Conservation (phyloP, 164 flowering plant species). For the Vitis rupestris region DNA sequence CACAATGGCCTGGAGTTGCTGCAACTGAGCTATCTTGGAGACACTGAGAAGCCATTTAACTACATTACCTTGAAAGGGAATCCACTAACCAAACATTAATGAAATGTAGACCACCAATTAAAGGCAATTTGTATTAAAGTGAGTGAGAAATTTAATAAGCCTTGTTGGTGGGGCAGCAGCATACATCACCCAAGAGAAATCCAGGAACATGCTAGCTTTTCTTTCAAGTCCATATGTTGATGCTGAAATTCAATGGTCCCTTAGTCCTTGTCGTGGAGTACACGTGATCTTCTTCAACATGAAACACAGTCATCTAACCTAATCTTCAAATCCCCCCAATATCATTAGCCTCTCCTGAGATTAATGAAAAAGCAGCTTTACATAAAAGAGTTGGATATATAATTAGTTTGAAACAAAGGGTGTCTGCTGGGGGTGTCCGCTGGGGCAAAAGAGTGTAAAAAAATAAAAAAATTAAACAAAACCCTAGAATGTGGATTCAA, state of each 20-base stretch:
- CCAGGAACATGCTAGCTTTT: constrained; percentile 6
- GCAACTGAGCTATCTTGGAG: background rate
- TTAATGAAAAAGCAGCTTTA: background rate
- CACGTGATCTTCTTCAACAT: constrained; percentile 14
- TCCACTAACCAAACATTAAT: constrained; percentile 27
- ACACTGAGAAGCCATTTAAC: constrained; percentile 13
- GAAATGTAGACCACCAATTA: constrained; percentile 34
- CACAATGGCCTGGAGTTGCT: constrained; percentile 3
- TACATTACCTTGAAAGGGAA: constrained; percentile 20
- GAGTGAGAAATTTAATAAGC: background rate
- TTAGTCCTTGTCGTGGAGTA: constrained; percentile 21
- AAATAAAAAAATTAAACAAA: background rate
- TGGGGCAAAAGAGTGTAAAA: background rate
- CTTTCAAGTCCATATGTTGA: constrained; percentile 9
- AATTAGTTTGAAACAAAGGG: background rate
- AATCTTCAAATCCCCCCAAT: background rate
- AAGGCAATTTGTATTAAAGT: constrained; percentile 1
- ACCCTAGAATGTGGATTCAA: constrained; percentile 1
- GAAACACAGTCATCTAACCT: constrained; percentile 7
- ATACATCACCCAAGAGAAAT: constrained; percentile 12
- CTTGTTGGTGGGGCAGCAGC: constrained; percentile 14
- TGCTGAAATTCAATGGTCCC: constrained; percentile 9
- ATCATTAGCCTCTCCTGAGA: background rate
- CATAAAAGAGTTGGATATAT: background rate
- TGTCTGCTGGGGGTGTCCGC: background rate